Base-by-base conservation (phyloP, 2,329 filamentous ascomycete species). In the Paracamarosporium sp. region DNA sequence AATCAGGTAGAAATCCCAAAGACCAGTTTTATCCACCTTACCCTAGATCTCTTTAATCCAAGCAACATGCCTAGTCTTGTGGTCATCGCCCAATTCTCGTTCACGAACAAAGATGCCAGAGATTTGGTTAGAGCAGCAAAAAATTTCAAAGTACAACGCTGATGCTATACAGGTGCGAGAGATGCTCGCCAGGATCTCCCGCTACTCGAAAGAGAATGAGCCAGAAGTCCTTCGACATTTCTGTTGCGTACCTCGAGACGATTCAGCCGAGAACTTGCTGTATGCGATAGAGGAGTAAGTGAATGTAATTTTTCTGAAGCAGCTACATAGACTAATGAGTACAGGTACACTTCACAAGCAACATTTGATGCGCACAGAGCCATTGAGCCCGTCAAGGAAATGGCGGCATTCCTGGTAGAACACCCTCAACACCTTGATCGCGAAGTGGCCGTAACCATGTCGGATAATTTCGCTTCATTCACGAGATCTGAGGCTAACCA, bases 351-450 rank as follows among this genome's bases (percentile, higher is more conserved):
- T 25, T 53, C 58, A 31, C 58, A 66, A 54, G 55, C 56, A 7
- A 59, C 60, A n/a, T 57, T 67, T 28, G 65, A 69, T 40, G n/a
- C 59, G 24, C 66, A 69, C 57, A 63, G 65, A 57, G 59, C 43
- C 12, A 48, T 50, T 3, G 47, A 61, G 24, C 35, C 57, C 12
- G 55, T 65, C 2, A 50, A 45, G 8, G 57, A 62, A n/a, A 33
- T 67, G 17, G 53, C 62, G 5, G 41, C 50, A 3, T 54, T 47
- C 52, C 61, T 68, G 20, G 31, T 22, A 0, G 22, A 24, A 20
- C 53, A 62, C 25, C 44, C 48, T 6, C 22, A 50, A 15, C 56
- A 67, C 5, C 58, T 69, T 45, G 54, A 48, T 12, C 57, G 47
- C 5, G 28, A 47, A 30, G 17, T 59, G 3, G 48, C 41, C 11